Evolutionary conservation across 2,329 filamentous ascomycete genomes (phyloP), one percentile per base, ranked within the genome.

Genomic region (Sarocladiaceae sp.): DNA sequence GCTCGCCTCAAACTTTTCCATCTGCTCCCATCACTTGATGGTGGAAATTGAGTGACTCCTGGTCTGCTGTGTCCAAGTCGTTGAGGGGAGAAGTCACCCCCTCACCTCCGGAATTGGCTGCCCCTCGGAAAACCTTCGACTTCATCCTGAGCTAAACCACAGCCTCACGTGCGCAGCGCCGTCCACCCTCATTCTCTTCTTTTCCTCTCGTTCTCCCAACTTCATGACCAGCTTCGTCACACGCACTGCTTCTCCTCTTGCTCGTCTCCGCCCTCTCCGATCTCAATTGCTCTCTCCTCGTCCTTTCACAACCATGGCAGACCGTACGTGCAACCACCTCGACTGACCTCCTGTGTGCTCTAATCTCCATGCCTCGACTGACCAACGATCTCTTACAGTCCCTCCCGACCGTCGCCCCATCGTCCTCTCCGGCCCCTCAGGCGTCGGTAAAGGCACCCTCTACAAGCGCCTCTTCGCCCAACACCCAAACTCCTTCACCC

Each of bases 361-460:
- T 7, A 29, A 29, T 9, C 26, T 9, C 7, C 13, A 13, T 13
- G 26, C 26, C 26, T 13, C 13, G 13, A 13, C 26, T 29, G 26
- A 29, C 26, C n/a, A n/a, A n/a, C n/a, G n/a, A 29, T 7, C 26
- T 29, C 26, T 13, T 29, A 29, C 34, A 46, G 35, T 23, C 37
- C 37, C 35, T 43, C 29, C 66, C 44, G 73, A 78, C 57, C 65
- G 66, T 52, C 76, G 78, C 24, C 85, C 85, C 12, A 73, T 91
- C 56, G 81, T 93, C 55, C 84, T 93, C 64, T 88, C 82, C 40
- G 87, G 87, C 45, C 87, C 87, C 49, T 85, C 80, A 10, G 87
- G 87, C 60, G 79, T 87, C 39, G 87, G 87, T 53, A 93, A 93
- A 68, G 85, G 83, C 54, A 91, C 87, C 11, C 80, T 91, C 49